Percentiles rank a stretch among this genome's conserved stretches.
Evolutionary conservation across 1,139 yeast species (phyloP).

Genomic region (Yamadazyma dushanensis): DNA sequence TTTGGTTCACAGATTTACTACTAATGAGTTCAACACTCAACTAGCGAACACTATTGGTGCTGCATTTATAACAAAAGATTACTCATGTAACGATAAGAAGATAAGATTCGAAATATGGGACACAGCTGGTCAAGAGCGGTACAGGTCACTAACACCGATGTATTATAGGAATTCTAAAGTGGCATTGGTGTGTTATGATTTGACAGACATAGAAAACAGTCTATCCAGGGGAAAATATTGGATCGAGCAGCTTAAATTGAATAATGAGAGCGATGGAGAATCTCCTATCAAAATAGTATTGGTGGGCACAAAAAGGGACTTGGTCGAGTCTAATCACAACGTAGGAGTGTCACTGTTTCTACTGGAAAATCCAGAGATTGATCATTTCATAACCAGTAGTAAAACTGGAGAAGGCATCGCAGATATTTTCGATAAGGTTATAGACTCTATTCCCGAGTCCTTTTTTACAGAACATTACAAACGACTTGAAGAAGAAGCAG

Average conservation of each 20-base stretch:
- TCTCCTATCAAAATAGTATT: slow-evolving; percentile 24
- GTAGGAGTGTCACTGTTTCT: slow-evolving; percentile 13
- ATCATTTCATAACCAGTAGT: slow-evolving; percentile 44
- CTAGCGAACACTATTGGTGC: slow-evolving; percentile 52
- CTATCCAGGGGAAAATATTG: slow-evolving; percentile 44
- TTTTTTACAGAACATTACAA: slow-evolving; percentile 22
- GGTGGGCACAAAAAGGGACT: slow-evolving; percentile 38
- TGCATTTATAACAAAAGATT: slow-evolving; percentile 45
- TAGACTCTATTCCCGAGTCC: slow-evolving; percentile 42
- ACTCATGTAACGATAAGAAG: slow-evolving; percentile 19
- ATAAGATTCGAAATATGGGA: slow-evolving; percentile 51
- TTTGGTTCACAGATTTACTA: slow-evolving; percentile 43
- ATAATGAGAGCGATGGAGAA: slow-evolving; percentile 21
- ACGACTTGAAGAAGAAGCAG: slow-evolving; percentile 10
- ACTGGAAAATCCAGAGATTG: slow-evolving; percentile 11
- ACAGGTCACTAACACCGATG: slow-evolving; percentile 50
- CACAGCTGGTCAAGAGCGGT: slow-evolving; percentile 54
- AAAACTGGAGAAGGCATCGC: slow-evolving; percentile 45
- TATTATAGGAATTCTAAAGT: slow-evolving; percentile 47
- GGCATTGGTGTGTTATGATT: slow-evolving; percentile 43
- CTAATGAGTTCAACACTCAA: slow-evolving; percentile 34
- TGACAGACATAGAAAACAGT: slow-evolving; percentile 32
- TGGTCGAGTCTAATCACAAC: slow-evolving; percentile 11
- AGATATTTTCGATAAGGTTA: slow-evolving; percentile 42
- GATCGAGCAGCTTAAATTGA: slow-evolving; percentile 41